A percentile compares a stretch with the other conserved stretches of the same genome.
These are phyloP conservation scores for Phialemonium atrogriseum DNA, from an alignment of 2,329 filamentous ascomycete species.

Conservation along the genomic window DNA sequence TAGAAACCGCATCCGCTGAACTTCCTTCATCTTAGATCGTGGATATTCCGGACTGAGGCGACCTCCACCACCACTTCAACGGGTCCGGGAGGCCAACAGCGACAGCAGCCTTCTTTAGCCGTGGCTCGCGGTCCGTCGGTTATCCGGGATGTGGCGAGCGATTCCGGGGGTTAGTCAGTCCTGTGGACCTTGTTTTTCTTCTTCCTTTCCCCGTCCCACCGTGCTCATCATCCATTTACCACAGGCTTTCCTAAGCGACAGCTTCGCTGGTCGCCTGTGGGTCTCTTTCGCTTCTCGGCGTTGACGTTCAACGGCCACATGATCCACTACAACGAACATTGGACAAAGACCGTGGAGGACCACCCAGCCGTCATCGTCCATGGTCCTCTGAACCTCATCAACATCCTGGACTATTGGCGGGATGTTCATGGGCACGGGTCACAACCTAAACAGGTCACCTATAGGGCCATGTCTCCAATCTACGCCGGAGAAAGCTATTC, in stretches of 20 bases:
- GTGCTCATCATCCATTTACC: neutral
- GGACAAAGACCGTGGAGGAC: conserved; percentile 56
- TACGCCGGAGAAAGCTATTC: conserved; percentile 59
- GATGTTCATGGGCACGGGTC: conserved; percentile 33
- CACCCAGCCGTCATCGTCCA: conserved; percentile 70
- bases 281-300: conserved; percentile 73
- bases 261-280: conserved; percentile 35
- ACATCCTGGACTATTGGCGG: conserved; percentile 61
- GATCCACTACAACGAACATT: conserved; percentile 70
- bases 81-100: neutral
- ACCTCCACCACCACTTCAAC: no score
- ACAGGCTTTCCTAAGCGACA: conserved; percentile 12
- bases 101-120: no score
- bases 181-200: no score
- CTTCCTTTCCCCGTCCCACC: no score
- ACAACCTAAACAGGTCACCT: conserved; percentile 43
- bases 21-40: conserved; percentile 21
- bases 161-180: conserved; percentile 2
- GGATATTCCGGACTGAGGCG: conserved; percentile 35
- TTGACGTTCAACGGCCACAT: conserved; percentile 81
- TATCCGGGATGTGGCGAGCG: conserved; percentile 13
- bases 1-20: no score
- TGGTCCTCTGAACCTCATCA: conserved; percentile 67
- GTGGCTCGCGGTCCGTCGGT: conserved; percentile 11
- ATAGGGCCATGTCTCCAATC: conserved; percentile 61